These are phyloP conservation scores for Coniochaeta sp. DNA, from an alignment of 2,329 filamentous ascomycete genomes.

Conservation along the genomic window DNA sequence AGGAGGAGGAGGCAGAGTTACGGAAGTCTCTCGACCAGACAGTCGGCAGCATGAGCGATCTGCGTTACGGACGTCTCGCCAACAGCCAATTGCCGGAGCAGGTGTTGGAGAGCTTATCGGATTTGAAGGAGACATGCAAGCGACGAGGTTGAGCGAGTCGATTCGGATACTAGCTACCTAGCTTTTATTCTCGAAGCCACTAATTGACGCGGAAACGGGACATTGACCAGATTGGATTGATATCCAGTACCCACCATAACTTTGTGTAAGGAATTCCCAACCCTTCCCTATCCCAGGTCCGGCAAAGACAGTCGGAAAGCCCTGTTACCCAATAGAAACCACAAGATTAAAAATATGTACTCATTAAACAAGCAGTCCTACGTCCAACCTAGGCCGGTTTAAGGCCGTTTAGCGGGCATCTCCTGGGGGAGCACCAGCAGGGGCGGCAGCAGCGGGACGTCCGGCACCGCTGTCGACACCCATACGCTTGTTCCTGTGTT, in stretches of 20 bases:
- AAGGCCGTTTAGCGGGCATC: conserved; percentile 17
- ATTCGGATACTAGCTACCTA: background rate
- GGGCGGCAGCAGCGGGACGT: conserved; percentile 12
- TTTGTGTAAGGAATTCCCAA: background rate
- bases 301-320: too few species aligned
- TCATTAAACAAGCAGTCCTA: conserved; percentile 2
- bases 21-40: conserved; percentile 56
- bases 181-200: background rate
- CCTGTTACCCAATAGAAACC: background rate
- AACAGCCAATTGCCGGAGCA: conserved; percentile 58
- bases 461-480: conserved; percentile 8
- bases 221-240: background rate
- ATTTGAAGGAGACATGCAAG: conserved; percentile 58
- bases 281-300: background rate
- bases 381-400: background rate
- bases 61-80: conserved; percentile 71
- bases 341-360: conserved; percentile 8
- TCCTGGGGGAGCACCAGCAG: conserved; percentile 17
- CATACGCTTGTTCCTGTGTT: conserved; percentile 27
- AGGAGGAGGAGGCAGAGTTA: conserved; percentile 56
- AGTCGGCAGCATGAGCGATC: conserved; percentile 70
- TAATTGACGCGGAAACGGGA: background rate
- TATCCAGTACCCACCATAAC: background rate
- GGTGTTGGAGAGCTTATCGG: conserved; percentile 58
- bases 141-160: conserved; percentile 16